Evolutionary conservation across 1,139 yeast species (phyloP).

Genomic region (Suhomyces coccinellae): DNA sequence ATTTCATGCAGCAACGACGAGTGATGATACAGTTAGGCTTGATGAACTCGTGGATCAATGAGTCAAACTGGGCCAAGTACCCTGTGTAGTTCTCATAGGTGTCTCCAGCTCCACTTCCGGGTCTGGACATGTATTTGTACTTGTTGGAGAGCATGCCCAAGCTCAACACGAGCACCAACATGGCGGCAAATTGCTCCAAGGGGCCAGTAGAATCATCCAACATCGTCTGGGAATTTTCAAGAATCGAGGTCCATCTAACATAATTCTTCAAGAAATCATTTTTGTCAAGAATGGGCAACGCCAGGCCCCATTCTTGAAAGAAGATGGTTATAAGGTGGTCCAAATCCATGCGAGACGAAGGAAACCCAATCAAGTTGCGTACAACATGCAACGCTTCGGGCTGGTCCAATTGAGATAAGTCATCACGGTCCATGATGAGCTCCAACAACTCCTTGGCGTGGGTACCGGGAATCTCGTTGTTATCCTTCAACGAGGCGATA

Average conservation of each 20-base stretch:
- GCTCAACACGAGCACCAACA: constrained; percentile 57
- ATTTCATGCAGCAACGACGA: constrained; percentile 60
- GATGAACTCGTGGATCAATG: constrained; percentile 52
- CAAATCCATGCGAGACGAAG: constrained; percentile 52
- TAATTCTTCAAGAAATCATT: constrained; percentile 63
- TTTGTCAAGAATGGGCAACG: constrained; percentile 69
- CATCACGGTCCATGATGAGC: constrained; percentile 35
- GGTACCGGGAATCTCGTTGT: constrained; percentile 16
- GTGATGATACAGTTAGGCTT: constrained; percentile 54
- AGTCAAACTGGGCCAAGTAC: constrained; percentile 48
- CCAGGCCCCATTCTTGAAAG: constrained; percentile 78
- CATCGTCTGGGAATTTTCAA: constrained; percentile 27
- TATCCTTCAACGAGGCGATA: constrained; percentile 65
- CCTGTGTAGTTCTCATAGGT: constrained; percentile 22
- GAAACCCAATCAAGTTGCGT: constrained; percentile 47
- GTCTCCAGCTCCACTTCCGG: constrained; percentile 14
- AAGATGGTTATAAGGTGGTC: constrained; percentile 60
- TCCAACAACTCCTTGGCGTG: constrained; percentile 21
- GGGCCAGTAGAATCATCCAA: constrained; percentile 25
- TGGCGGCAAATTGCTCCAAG: constrained; percentile 61
- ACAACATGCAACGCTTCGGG: constrained; percentile 47
- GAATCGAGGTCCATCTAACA: constrained; percentile 42
- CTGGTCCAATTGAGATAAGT: constrained; percentile 24
- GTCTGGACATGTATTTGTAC: constrained; percentile 20
- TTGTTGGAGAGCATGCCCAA: constrained; percentile 54